A percentile compares a stretch with the other conserved stretches of the same genome.
Evolutionary conservation across 139 green algal species (phyloP).

Genomic region (Volvox africanus): DNA sequence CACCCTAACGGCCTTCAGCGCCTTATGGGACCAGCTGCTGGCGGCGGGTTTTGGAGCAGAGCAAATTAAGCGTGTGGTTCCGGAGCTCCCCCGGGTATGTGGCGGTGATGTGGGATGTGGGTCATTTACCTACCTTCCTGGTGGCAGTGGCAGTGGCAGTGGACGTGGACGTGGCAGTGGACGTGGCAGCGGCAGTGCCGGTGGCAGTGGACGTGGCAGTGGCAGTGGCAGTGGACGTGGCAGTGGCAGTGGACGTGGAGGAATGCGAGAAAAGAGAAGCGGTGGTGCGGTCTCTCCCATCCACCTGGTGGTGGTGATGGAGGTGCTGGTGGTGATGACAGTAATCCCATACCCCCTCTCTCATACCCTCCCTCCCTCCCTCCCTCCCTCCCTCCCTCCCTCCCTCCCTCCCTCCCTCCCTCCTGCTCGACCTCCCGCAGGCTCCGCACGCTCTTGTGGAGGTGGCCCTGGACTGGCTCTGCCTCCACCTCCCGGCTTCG

Average conservation of each 20-base stretch:
- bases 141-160: no score
- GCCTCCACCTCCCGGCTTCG: slow-evolving; percentile 72
- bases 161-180: no score
- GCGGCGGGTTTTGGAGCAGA: slow-evolving; percentile 53
- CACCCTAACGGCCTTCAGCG: not conserved
- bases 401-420: not conserved
- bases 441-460: slow-evolving; percentile 8
- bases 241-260: no score
- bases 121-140: no score
- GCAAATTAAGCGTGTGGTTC: slow-evolving; percentile 50
- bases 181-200: no score
- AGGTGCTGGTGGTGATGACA: no score
- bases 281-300: no score
- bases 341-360: no score
- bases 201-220: not conserved
- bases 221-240: not conserved
- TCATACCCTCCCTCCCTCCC: not conserved
- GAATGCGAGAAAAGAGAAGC: no score
- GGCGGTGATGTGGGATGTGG: not conserved
- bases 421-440: not conserved
- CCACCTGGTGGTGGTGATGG: no score
- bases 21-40: slow-evolving; percentile 54
- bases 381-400: not conserved
- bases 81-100: slow-evolving; percentile 48
- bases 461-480: slow-evolving; percentile 85